These are phyloP conservation scores for Ogataea henricii DNA, from an alignment of 805 yeast species.

Conservation along the genomic window DNA sequence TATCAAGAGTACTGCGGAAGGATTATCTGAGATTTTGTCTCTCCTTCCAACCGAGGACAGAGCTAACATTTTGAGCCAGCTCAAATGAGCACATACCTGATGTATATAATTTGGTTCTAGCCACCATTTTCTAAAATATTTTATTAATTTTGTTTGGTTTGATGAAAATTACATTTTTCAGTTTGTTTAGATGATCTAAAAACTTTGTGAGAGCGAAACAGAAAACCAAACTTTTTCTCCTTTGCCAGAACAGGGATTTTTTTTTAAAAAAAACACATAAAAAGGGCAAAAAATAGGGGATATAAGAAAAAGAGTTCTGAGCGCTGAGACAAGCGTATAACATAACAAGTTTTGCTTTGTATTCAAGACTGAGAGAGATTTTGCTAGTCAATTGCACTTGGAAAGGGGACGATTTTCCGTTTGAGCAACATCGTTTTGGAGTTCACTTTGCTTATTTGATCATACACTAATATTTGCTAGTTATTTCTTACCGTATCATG, in stretches of 20 bases:
- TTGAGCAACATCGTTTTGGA: neutral
- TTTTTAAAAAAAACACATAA: neutral
- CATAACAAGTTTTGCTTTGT: neutral
- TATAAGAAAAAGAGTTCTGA: slow-evolving; percentile 1
- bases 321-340: neutral
- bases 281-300: slow-evolving; percentile 1
- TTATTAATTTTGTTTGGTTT: neutral
- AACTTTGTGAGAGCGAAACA: slow-evolving; percentile 1
- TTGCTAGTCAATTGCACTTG: no score
- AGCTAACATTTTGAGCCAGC: slow-evolving; percentile 39
- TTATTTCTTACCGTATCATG: neutral
- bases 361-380: no score
- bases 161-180: neutral
- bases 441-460: neutral
- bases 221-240: neutral
- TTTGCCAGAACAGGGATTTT: slow-evolving; percentile 2
- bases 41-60: slow-evolving; percentile 57
- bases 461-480: slow-evolving; percentile 7
- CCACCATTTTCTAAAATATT: neutral
- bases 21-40: slow-evolving; percentile 55
- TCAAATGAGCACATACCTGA: slow-evolving; percentile 23
- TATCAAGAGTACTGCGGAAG: slow-evolving; percentile 52
- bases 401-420: neutral
- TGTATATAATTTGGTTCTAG: slow-evolving; percentile 7
- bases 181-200: no score